Base-by-base conservation (phyloP, 1,284 basidiomycete genomes). In the Moesziomyces globuligerus region DNA sequence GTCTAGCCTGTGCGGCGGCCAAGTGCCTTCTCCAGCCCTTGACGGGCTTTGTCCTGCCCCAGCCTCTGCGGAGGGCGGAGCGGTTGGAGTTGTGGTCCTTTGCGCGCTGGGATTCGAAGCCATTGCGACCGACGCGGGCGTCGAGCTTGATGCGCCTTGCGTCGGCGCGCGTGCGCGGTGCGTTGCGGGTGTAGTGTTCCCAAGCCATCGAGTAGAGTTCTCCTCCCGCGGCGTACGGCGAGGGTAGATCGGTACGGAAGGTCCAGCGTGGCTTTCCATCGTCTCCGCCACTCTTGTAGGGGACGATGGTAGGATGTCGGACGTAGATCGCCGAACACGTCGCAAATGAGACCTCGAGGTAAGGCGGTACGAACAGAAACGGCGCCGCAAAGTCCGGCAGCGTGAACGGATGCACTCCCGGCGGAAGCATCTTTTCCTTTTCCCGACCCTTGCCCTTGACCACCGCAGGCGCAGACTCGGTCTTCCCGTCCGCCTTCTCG, bases 321-420 rank as follows among this genome's bases (percentile, higher is more conserved):
- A 98, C 88, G 83, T 97, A 98, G 58, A 98, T 86, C 18, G 90
- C 90, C 6, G 94, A 94, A 84, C 96, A 98, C 10, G 94, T 94
- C 46, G 87, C 83, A 86, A 92, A 98, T 50, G 89, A 92, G 3
- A 91, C 89, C 79, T 98, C 93, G 55, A 98, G 89, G 84, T 97
- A 98, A 0, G 94, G 90, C 0, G 96, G 96, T 71, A 98, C 87
- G 86, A 98, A 98, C 47, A 98, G 86, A 86, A 91, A 92, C 0
- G 96, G 93, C 0, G 92, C 88, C 9, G 94, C 92, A 78, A 90
- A 97, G 29, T 87, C 85, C 0, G 96, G 96, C 11, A 97, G 89
- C 75, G 88, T 85, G 87, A 98, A 98, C 8, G 75, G 79, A 7
- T 78, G 74, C 50, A 79, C 57, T 59, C 75, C 69, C n/a, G 66